Base-by-base conservation (phyloP, 108 stramenopile genomes). In the Stephanodiscus minutulus region DNA sequence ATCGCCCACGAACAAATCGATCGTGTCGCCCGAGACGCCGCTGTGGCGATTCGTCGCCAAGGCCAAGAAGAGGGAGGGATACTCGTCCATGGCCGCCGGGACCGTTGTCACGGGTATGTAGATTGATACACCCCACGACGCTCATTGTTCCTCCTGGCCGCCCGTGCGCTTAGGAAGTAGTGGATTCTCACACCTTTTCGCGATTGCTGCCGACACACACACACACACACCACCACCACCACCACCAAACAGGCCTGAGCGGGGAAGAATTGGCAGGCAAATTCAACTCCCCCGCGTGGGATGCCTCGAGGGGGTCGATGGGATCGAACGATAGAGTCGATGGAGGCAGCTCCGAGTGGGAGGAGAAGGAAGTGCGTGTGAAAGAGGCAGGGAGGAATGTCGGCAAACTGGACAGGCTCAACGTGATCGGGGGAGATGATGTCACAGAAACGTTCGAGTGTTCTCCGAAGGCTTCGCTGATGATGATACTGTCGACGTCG, bases 51-150 rank as follows among this genome's bases (percentile, higher is more conserved):
- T 64, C 31, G 29, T 64, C 18, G 15, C 8, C 28, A 28, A 28
- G 31, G 63, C 63, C 33, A 64, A 64, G 27, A 64, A 64, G 63
- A 64, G 43, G 28, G 47, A 64, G 20, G 63, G 63, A 29, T 64
- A 64, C 9, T 64, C 63, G 11, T 64, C 63, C 1, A 6, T 7
- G 12, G 37, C 41, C 20, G 63, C 63, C 17, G 63, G 63, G 12
- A 43, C 33, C 48, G 43, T 64, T 18, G 63, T 64, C 25, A 6
- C 3, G 44, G 63, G 63, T 41, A 20, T 4, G 44, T 60, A 1
- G 11, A 39, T 33, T 33, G n/a, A n/a, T n/a, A n/a, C n/a, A n/a
- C n/a, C n/a, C n/a, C n/a, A n/a, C n/a, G n/a, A 35, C 35, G 35
- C 35, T 6, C 35, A 35, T 35, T 35, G 35, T 35, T n/a, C 5